Evolutionary conservation across 2,329 filamentous ascomycete species (phyloP).

Genomic region (Penicillium sp.): DNA sequence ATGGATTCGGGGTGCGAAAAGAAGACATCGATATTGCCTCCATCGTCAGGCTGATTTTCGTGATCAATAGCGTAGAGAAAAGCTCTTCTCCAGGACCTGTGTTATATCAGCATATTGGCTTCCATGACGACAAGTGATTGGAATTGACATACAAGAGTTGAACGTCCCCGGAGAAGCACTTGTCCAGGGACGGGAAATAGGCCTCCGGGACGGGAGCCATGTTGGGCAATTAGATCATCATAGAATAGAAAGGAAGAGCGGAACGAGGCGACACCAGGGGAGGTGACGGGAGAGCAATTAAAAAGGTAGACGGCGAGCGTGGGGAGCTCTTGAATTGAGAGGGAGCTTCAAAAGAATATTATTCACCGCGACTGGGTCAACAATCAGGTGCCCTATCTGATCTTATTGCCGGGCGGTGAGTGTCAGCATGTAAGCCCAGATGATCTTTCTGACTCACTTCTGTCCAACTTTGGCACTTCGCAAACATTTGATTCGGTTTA

Average conservation of each 20-base stretch:
- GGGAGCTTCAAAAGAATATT: slow-evolving; percentile 30
- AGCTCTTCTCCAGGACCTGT: slow-evolving; percentile 59
- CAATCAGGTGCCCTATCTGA: slow-evolving; percentile 38
- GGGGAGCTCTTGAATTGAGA: slow-evolving; percentile 21
- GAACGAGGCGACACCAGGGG: slow-evolving; percentile 3
- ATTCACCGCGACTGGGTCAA: slow-evolving; percentile 36
- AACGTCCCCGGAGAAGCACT: slow-evolving; percentile 76
- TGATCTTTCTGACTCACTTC: slow-evolving; percentile 15
- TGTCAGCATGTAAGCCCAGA: slow-evolving; percentile 12
- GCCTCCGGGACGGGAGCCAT: slow-evolving; percentile 71
- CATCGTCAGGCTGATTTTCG: slow-evolving; percentile 49
- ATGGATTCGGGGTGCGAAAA: slow-evolving; percentile 67
- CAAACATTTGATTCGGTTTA: not conserved
- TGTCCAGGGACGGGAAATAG: slow-evolving; percentile 81
- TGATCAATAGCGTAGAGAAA: slow-evolving; percentile 51
- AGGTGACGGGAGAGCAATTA: slow-evolving; percentile 2
- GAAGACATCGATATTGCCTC: slow-evolving; percentile 62
- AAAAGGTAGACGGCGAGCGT: slow-evolving; percentile 11
- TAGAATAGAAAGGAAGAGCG: slow-evolving; percentile 21
- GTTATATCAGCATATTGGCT: slow-evolving; percentile 21
- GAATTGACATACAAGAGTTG: slow-evolving; percentile 64
- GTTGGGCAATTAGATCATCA: slow-evolving; percentile 44
- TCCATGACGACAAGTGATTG: not conserved
- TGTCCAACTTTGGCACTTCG: not conserved
- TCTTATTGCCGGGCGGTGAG: slow-evolving; percentile 37